A percentile compares a stretch with the other conserved stretches of the same genome.
phyloP scores from a whole-genome alignment of 257 asterid species.

The Leonotis leonurus region DNA sequence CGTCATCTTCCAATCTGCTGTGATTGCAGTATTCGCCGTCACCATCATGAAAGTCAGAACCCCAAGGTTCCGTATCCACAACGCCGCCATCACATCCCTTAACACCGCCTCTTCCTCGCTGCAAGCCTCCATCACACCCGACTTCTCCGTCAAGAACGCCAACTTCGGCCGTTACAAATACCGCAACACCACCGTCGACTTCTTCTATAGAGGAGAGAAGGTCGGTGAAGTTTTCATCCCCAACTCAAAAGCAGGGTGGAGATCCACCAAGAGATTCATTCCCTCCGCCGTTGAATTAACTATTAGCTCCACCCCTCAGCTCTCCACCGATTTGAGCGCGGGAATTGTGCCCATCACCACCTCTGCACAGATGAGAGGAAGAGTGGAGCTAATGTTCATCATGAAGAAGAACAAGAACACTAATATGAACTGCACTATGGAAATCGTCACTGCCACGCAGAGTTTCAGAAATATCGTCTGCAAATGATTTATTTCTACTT shows the following conservation, averaged over 20 bases:
- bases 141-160: conserved; percentile 29
- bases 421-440: conserved; percentile 31
- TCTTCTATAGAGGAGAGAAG: conserved; percentile 10
- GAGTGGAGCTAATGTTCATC: conserved; percentile 22
- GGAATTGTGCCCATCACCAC: conserved; percentile 24
- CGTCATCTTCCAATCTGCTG: conserved; percentile 22
- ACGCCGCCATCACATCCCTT: conserved; percentile 11
- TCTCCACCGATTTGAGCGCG: conserved; percentile 13
- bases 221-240: conserved; percentile 25
- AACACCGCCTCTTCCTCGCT: conserved; percentile 1
- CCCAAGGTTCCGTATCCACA: conserved; percentile 32
- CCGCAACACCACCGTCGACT: conserved; percentile 14
- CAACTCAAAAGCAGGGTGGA: conserved; percentile 14
- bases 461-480: conserved; percentile 9
- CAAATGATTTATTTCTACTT: not conserved
- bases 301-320: not conserved
- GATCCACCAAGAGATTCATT: conserved; percentile 20
- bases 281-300: conserved; percentile 13
- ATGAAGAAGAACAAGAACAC: conserved; percentile 32
- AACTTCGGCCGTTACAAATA: conserved; percentile 39
- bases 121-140: conserved; percentile 16
- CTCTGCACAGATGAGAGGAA: conserved; percentile 31
- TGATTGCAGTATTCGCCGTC: conserved; percentile 22
- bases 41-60: conserved; percentile 34
- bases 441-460: conserved; percentile 2